A percentile compares a stretch with the other conserved stretches of the same genome.
Evolutionary conservation across 345 rosid genomes (phyloP).

Genomic region (Erysimum cheiranthoides): DNA sequence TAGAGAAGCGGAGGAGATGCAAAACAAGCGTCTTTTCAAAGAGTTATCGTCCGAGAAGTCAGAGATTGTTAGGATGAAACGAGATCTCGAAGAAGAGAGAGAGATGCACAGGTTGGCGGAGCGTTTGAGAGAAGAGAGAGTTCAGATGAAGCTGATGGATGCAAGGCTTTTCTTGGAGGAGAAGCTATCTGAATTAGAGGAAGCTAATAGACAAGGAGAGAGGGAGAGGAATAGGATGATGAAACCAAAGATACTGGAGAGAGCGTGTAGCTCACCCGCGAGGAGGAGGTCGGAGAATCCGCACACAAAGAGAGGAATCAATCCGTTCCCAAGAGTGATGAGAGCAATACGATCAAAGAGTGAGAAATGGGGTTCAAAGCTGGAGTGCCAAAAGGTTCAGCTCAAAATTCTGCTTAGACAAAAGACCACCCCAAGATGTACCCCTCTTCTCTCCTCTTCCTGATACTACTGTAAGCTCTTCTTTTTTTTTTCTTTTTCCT

Average conservation of each 20-base stretch:
- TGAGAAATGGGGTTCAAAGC: slow-evolving; percentile 78
- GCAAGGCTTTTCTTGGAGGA: slow-evolving; percentile 77
- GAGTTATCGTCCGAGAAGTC: slow-evolving; percentile 56
- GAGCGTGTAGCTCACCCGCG: slow-evolving; percentile 38
- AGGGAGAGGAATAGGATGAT: slow-evolving; percentile 35
- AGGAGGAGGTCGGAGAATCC: slow-evolving; percentile 68
- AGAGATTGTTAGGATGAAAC: slow-evolving; percentile 62
- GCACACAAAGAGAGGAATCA: slow-evolving; percentile 84
- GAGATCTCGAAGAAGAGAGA: slow-evolving; percentile 77
- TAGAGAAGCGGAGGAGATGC: slow-evolving; percentile 66
- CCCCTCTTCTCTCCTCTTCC: slow-evolving; percentile 28
- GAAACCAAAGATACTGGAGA: slow-evolving; percentile 34
- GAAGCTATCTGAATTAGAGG: slow-evolving; percentile 63
- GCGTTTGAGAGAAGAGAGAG: slow-evolving; percentile 83
- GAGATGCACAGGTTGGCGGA: slow-evolving; percentile 80
- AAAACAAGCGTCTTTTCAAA: slow-evolving; percentile 65
- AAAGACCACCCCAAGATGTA: slow-evolving; percentile 44
- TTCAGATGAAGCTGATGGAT: slow-evolving; percentile 86
- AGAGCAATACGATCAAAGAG: slow-evolving; percentile 70
- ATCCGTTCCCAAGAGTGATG: slow-evolving; percentile 68
- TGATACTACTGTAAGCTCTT: slow-evolving; percentile 23
- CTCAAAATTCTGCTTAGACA: slow-evolving; percentile 76
- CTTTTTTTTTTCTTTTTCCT: background rate
- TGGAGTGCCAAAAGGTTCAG: slow-evolving; percentile 86
- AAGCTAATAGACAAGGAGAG: slow-evolving; percentile 34